Base-by-base conservation (phyloP, 1,139 yeast genomes). In the Groenewaldozyma auringiensis region DNA sequence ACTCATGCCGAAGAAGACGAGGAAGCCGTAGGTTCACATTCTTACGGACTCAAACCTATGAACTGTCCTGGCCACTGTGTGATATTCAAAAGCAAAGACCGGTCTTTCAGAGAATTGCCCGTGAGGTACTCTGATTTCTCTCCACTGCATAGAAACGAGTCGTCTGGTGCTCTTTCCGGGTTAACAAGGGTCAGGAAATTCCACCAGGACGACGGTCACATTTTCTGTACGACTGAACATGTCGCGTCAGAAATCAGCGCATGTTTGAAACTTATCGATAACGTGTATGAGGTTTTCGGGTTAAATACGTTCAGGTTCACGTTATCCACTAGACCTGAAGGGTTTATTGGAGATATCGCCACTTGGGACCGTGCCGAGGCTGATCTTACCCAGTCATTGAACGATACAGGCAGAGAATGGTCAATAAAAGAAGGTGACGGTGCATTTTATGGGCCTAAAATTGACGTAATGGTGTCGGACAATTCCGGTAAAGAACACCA, bases 201-300 rank as follows among this genome's bases (percentile, higher is more conserved):
- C 72, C 98, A 94, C 64, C 99, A 94, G 67, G 99, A 94, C 63
- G 98, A 94, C 64, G 98, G 96, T 9, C 98, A 94, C 61, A 92
- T 94, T 40, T 94, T 94, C 68, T 94, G 99, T 65, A 79, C 83
- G 18, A 73, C 79, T 46, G 81, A 75, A 21, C 98, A 94, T 65
- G 83, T 94, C 46, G 80, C 81, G 58, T 66, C 70, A 40, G 98
- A 94, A 64, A 87, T 92, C 48, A 63, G 73, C 25, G 78, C 81
- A 50, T 84, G 94, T 39, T 72, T 92, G 54, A 78, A 79, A 56
- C 74, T 92, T 61, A 75, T 92, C 55, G 81, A 83, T 59, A 77
- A 83, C 52, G 79, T 94, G 21, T 92, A 92, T 63, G 76, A 74
- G 39, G 77, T 85, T 6, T 89, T 92, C 63, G 92, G 89, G 4